Evolutionary conservation across 164 flowering plant genomes (phyloP).

Genomic region (Stephania yunnanensis): DNA sequence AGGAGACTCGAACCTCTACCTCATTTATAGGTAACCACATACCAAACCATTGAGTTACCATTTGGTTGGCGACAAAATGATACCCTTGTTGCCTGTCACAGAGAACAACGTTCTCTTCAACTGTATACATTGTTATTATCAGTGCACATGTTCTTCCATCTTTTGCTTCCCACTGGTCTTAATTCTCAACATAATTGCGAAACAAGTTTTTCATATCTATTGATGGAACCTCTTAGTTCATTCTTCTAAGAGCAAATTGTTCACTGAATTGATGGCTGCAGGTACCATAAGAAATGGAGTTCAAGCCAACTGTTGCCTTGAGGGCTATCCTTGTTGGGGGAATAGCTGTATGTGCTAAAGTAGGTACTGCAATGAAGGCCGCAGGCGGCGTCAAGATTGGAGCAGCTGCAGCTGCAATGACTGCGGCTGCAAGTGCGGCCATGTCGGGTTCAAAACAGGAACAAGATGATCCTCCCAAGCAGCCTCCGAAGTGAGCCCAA

Average conservation of each 20-base stretch:
- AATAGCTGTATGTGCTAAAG: constrained; percentile 78
- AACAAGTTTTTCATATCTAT: neutral
- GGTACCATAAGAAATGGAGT: constrained; percentile 37
- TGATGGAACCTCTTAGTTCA: neutral
- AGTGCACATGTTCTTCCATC: no score
- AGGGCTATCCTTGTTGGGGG: constrained; percentile 84
- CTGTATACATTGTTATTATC: no score
- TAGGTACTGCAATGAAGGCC: constrained; percentile 78
- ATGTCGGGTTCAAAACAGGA: constrained; percentile 53
- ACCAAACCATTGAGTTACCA: no score
- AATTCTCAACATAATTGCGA: no score
- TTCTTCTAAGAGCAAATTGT: neutral
- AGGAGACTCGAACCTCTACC: no score
- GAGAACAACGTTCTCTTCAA: no score
- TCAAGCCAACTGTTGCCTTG: constrained; percentile 82
- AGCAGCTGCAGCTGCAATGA: constrained; percentile 80
- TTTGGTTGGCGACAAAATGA: no score
- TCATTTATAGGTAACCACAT: no score
- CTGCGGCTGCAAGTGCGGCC: constrained; percentile 82
- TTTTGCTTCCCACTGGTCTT: no score
- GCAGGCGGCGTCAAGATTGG: constrained; percentile 87
- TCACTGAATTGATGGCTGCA: constrained; percentile 2
- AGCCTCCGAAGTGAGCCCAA: constrained; percentile 21
- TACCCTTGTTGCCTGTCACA: no score
- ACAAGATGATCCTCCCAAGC: constrained; percentile 25